Conservation (phyloP, 202 grass and related monocot genomes). For the Setaria italica region DNA sequence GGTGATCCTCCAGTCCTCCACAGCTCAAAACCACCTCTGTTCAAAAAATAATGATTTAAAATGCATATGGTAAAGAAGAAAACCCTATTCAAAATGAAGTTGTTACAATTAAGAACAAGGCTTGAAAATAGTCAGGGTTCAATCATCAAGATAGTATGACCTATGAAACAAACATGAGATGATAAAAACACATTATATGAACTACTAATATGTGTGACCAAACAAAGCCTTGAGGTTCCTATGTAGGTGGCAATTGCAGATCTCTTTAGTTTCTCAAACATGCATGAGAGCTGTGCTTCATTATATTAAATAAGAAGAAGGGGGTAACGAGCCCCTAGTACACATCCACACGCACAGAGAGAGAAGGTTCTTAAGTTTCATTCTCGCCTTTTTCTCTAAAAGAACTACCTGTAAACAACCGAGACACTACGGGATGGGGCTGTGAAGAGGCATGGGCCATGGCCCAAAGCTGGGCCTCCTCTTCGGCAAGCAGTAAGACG, state of each 20-base stretch:
- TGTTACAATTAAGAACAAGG: neutral
- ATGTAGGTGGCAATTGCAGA: neutral
- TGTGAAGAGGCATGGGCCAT: no score
- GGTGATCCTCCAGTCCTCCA: conserved; percentile 53
- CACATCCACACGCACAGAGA: no score
- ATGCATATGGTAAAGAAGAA: conserved; percentile 24
- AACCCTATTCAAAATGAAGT: conserved; percentile 1
- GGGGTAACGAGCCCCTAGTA: no score
- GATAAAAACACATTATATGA: conserved; percentile 2
- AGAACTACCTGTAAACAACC: no score
- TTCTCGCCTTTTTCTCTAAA: no score
- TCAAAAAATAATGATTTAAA: conserved; percentile 28
- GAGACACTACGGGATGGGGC: no score
- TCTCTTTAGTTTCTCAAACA: no score
- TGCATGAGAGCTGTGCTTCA: no score
- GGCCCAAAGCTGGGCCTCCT: no score
- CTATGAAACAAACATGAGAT: neutral
- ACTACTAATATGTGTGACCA: neutral
- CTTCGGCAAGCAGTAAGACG: no score
- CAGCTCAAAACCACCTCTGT: conserved; percentile 81
- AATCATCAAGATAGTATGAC: neutral
- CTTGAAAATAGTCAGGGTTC: neutral
- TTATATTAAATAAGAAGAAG: no score
- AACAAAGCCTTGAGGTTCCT: neutral
- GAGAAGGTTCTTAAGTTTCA: no score